phyloP scores from a whole-genome alignment of 2,329 filamentous ascomycete genomes.

The Cryphonectria nitschkei region DNA sequence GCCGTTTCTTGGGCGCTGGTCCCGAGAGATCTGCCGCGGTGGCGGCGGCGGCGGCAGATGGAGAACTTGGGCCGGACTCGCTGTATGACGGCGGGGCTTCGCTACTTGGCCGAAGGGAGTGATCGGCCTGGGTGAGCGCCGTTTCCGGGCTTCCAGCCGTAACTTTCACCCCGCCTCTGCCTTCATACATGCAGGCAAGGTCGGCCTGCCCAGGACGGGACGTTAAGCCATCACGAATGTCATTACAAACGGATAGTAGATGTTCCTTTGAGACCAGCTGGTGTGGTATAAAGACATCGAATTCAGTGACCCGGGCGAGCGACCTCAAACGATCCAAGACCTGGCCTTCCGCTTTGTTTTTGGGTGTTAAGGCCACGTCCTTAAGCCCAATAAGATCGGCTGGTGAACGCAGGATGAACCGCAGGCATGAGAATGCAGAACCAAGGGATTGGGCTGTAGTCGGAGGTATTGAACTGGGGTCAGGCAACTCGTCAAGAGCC shows the following conservation, averaged over 20 bases:
- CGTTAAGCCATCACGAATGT: background rate
- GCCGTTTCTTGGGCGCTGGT: constrained; percentile 10
- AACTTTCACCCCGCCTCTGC: constrained; percentile 12
- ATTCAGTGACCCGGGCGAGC: background rate
- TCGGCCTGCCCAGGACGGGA: constrained; percentile 12
- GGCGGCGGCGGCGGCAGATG: background rate
- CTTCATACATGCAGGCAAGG: constrained; percentile 19
- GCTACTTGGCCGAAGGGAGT: background rate
- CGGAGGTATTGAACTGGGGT: background rate
- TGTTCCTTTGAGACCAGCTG: background rate
- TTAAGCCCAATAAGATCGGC: constrained; percentile 8
- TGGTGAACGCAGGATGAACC: background rate
- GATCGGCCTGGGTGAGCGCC: background rate
- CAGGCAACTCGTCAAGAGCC: constrained; percentile 12
- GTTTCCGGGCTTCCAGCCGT: background rate
- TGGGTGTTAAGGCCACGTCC: constrained; percentile 1
- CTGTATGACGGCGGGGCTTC: constrained; percentile 15
- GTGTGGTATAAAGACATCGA: constrained; percentile 13
- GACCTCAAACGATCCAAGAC: constrained; percentile 8
- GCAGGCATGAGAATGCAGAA: constrained; percentile 9
- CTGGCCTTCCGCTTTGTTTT: constrained; percentile 17
- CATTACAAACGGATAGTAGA: background rate
- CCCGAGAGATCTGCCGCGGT: background rate
- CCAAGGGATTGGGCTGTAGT: constrained; percentile 9
- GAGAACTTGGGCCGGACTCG: constrained; percentile 4